Evolutionary conservation across 208 protist genomes (phyloP).

Genomic region (Herpetomonas samuelpessoai): DNA sequence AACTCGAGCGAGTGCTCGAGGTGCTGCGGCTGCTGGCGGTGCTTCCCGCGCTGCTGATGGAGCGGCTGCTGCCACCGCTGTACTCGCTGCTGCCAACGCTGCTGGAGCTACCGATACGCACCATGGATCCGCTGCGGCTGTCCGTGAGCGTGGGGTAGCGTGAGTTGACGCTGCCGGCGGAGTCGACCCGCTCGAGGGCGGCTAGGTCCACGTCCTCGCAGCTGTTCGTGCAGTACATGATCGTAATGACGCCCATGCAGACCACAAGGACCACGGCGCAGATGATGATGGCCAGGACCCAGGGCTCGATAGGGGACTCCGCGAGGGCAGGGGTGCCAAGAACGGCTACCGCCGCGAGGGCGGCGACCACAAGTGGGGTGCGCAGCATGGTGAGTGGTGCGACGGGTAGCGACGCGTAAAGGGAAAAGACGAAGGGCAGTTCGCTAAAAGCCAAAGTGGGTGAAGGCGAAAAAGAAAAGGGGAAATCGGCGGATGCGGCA

Average conservation of each 20-base stretch:
- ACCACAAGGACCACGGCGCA: background rate
- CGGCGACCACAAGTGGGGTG: too few relatives aligned
- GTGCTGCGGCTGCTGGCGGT: background rate
- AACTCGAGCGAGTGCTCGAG: too few relatives aligned
- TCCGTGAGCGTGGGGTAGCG: background rate
- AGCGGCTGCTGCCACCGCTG: background rate
- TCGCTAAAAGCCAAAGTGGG: too few relatives aligned
- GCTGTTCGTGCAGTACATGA: conserved; percentile 5
- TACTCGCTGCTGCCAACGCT: background rate
- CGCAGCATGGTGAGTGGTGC: too few relatives aligned
- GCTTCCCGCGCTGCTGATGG: background rate
- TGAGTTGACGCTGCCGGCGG: background rate
- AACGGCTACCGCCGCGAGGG: too few relatives aligned
- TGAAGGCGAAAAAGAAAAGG: too few relatives aligned
- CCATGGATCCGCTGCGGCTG: background rate
- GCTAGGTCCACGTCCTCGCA: conserved; percentile 1
- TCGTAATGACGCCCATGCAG: background rate
- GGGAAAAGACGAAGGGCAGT: too few relatives aligned
- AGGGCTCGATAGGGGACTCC: background rate
- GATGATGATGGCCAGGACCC: background rate
- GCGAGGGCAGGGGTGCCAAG: too few relatives aligned
- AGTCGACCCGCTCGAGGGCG: background rate
- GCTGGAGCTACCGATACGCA: background rate
- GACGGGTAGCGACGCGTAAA: too few relatives aligned
- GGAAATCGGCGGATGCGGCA: too few relatives aligned